Evolutionary conservation across 163 green algal species (phyloP), one percentile per base, ranked within the genome.

Genomic region (Chloroidium sp.): DNA sequence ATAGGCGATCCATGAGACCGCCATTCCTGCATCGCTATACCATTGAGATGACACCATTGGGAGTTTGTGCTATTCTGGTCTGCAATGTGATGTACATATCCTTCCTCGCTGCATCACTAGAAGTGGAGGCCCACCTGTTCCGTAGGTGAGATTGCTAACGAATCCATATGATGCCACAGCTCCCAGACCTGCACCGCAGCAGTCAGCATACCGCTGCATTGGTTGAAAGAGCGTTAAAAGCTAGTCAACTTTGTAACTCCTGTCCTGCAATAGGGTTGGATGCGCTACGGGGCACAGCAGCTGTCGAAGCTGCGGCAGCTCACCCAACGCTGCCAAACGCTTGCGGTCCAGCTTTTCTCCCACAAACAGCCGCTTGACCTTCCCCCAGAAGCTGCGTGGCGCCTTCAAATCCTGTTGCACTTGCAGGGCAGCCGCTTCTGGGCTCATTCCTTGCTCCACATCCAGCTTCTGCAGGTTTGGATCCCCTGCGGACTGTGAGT

Each of bases 1-100:
- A 83, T 87, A 89, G 57, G 76, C 76, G 6, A 86, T 83, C 85
- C 85, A 89, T 0, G 80, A 77, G 8, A 89, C 78, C 1, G 84
- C 77, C 62, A 88, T 36, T 3, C 84, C 84, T 61, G 69, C 77
- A 2, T 58, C 57, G 3, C 75, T 36, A 36, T 36, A 36, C 36
- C 36, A 36, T 36, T 36, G 36, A 36, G 36, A 36, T 36, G 36
- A 36, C 36, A 36, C 36, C 36, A 36, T 36, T 36, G 36, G 36
- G 36, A 36, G 36, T 36, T 36, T 36, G 36, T 36, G 36, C 36
- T 36, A 36, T 36, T 36, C 36, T 36, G 36, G 36, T 36, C 36
- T 36, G 36, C 36, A 36, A 36, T 36, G 36, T 36, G 36, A 36
- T 36, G 67, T 12, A 74, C 12, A 74, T 10, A 10, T 74, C 10